Evolutionary conservation across 2,329 filamentous ascomycete species (phyloP).

Genomic region (Boeremia lycopersici): DNA sequence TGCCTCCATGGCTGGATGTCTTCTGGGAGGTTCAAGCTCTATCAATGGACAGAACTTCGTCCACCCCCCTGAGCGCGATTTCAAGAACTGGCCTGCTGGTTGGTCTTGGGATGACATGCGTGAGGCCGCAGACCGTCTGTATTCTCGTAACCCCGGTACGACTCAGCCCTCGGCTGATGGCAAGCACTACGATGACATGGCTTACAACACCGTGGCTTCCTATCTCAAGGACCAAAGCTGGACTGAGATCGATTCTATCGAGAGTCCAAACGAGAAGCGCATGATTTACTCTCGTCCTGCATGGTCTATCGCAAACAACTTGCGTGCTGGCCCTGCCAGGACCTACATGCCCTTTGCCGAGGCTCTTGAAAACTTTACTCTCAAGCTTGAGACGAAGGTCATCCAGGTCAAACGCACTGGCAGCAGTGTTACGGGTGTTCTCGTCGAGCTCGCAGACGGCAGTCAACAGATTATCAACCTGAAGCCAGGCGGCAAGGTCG

Average conservation of each 20-base stretch:
- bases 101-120: slow-evolving; percentile 30
- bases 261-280: slow-evolving; percentile 27
- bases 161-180: slow-evolving; percentile 26
- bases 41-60: slow-evolving; percentile 64
- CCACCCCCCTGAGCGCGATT: slow-evolving; percentile 51
- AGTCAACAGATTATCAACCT: slow-evolving; percentile 68
- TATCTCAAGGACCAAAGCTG: slow-evolving; percentile 24
- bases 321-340: slow-evolving; percentile 27
- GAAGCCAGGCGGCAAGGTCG: slow-evolving; percentile 49
- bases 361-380: slow-evolving; percentile 28
- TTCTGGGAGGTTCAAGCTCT: slow-evolving; percentile 43
- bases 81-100: slow-evolving; percentile 28
- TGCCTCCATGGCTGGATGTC: slow-evolving; percentile 18
- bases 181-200: slow-evolving; percentile 29
- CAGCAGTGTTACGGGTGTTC: slow-evolving; percentile 27
- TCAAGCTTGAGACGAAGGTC: slow-evolving; percentile 31
- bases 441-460: slow-evolving; percentile 52
- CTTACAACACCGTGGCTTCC: slow-evolving; percentile 26
- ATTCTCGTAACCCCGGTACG: slow-evolving; percentile 32
- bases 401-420: slow-evolving; percentile 26
- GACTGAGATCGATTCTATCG: slow-evolving; percentile 23
- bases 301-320: slow-evolving; percentile 22
- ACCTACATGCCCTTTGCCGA: slow-evolving; percentile 30
- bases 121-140: slow-evolving; percentile 25
- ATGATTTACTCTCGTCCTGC: slow-evolving; percentile 25